Percentiles rank a stretch among this genome's conserved stretches.
These are phyloP conservation scores for Globisporangium rhizosaccharum DNA, from an alignment of 352 stramenopile genomes.

Conservation along the genomic window DNA sequence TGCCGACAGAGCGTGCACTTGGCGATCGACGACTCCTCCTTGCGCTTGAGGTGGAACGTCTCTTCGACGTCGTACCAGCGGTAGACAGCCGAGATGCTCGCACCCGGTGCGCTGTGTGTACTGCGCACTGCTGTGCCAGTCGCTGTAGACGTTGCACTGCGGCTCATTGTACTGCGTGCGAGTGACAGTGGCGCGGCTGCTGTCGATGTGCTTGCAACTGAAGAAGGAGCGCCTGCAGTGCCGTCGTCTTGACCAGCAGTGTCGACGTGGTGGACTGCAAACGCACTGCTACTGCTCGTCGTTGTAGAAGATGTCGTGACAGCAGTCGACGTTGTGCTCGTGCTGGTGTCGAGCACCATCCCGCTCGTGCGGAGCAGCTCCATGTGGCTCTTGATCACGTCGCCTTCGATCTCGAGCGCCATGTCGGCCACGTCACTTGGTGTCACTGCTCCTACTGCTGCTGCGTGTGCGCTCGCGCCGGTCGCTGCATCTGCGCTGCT, in stretches of 20 bases:
- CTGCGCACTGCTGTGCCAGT: too few species aligned
- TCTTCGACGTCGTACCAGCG: constrained; percentile 77
- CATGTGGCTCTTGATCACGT: constrained; percentile 16
- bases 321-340: not conserved
- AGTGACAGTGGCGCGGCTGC: too few species aligned
- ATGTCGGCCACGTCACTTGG: constrained; percentile 8
- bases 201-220: too few species aligned
- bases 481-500: too few species aligned
- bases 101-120: not conserved
- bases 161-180: too few species aligned
- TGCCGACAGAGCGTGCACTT: constrained; percentile 54
- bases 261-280: too few species aligned
- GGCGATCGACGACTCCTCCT: constrained; percentile 69
- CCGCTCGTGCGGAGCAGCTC: constrained; percentile 10
- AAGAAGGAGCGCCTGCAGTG: too few species aligned
- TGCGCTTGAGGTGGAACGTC: constrained; percentile 48
- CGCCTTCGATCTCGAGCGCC: constrained; percentile 12
- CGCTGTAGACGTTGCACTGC: too few species aligned
- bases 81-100: constrained; percentile 57
- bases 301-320: not conserved
- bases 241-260: too few species aligned
- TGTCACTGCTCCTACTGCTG: not conserved
- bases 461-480: not conserved
- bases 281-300: not conserved
- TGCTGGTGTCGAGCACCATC: constrained; percentile 6